These are phyloP conservation scores for Solanum bulbocastanum DNA, from an alignment of 257 asterid genomes.

Conservation along the genomic window DNA sequence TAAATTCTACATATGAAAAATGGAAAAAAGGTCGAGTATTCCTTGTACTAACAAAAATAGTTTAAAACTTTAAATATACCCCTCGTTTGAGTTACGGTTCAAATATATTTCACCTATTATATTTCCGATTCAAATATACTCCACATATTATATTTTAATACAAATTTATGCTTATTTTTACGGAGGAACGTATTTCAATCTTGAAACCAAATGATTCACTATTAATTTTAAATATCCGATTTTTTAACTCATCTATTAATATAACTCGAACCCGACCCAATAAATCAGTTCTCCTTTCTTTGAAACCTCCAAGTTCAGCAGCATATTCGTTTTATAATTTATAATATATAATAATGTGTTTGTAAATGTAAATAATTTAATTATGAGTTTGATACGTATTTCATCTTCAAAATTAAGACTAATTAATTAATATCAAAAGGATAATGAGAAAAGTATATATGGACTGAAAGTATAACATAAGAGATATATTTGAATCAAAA, in stretches of 20 bases:
- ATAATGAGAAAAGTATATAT: too few species aligned
- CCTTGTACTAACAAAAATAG: background rate
- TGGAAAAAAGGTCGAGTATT: background rate
- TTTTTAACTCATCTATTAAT: too few species aligned
- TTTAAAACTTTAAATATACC: background rate
- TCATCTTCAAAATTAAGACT: too few species aligned
- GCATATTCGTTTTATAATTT: background rate
- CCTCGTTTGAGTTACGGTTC: background rate
- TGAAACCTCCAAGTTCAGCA: background rate
- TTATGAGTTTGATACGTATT: too few species aligned
- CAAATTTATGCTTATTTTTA: too few species aligned
- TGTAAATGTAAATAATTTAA: background rate
- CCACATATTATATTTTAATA: too few species aligned
- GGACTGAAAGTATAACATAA: rapidly evolving
- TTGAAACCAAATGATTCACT: too few species aligned
- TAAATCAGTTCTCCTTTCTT: background rate
- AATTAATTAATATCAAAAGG: background rate
- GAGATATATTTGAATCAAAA: too few species aligned
- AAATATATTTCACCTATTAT: background rate
- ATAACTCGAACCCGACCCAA: background rate
- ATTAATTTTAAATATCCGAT: too few species aligned
- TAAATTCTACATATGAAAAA: background rate
- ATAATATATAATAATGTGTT: background rate
- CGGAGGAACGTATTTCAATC: too few species aligned
- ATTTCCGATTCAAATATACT: too few species aligned